These are phyloP conservation scores for Leccinum ochraceum DNA, from an alignment of 768 basidiomycete genomes.

Conservation along the genomic window DNA sequence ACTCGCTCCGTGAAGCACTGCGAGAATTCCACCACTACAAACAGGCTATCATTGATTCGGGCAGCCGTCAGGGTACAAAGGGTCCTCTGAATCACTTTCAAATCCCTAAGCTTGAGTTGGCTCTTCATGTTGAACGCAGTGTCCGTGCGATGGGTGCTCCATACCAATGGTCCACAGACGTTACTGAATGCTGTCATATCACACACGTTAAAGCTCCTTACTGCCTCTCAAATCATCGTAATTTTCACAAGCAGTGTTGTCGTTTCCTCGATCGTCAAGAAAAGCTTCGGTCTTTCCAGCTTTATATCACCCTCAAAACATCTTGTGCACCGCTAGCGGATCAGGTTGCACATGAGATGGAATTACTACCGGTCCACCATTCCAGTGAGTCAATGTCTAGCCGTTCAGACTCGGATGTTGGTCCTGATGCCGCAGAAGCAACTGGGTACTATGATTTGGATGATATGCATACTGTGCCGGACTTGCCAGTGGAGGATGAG, in stretches of 20 bases:
- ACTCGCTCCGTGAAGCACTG: slow-evolving; percentile 1
- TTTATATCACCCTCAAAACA: slow-evolving; percentile 7
- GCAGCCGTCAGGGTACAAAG: slow-evolving; percentile 8
- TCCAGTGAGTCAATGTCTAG: too few species aligned
- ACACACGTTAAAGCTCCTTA: slow-evolving; percentile 12
- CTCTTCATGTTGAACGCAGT: slow-evolving; percentile 14
- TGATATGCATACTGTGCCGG: too few species aligned
- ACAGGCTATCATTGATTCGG: not conserved
- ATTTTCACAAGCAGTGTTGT: slow-evolving; percentile 11
- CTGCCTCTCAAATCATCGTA: not conserved
- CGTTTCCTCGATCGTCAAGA: slow-evolving; percentile 11
- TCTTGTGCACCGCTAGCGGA: too few species aligned
- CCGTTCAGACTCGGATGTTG: too few species aligned
- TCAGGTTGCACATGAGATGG: too few species aligned
- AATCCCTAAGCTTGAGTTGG: slow-evolving; percentile 28
- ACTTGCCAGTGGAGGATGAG: too few species aligned
- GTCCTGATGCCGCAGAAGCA: too few species aligned
- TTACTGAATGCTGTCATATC: slow-evolving; percentile 11
- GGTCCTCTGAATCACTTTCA: slow-evolving; percentile 7
- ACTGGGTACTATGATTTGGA: too few species aligned
- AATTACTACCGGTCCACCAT: too few species aligned
- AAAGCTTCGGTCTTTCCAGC: slow-evolving; percentile 9
- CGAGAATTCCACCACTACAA: slow-evolving; percentile 12
- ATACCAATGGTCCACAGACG: slow-evolving; percentile 17
- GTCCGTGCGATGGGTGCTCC: slow-evolving; percentile 32